Percentiles rank a stretch among this genome's conserved stretches.
Evolutionary conservation across 768 basidiomycete species (phyloP).

Genomic region (Pholiota microspora): DNA sequence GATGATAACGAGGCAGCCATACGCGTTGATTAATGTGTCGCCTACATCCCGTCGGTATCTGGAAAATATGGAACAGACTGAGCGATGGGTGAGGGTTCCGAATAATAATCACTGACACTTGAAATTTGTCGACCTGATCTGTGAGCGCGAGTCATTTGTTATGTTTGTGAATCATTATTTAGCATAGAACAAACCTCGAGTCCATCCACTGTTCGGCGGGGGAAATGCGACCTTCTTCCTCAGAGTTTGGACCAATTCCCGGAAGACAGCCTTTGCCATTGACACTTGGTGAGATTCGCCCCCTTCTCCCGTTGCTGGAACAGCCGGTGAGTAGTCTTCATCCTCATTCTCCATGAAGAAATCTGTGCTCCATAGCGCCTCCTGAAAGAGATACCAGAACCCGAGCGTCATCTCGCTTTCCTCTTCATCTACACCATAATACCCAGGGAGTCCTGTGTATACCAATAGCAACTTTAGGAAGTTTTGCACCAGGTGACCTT

Average conservation of each 20-base stretch:
- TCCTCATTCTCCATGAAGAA: slow-evolving; percentile 42
- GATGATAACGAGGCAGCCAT: slow-evolving; percentile 25
- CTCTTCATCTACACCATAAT: slow-evolving; percentile 81
- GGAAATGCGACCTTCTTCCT: slow-evolving; percentile 80
- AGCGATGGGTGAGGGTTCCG: neutral
- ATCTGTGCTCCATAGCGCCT: slow-evolving; percentile 74
- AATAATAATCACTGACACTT: slow-evolving; percentile 48
- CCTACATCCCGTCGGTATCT: slow-evolving; percentile 86
- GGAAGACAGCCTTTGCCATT: slow-evolving; percentile 75
- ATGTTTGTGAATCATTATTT: slow-evolving; percentile 8
- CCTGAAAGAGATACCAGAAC: slow-evolving; percentile 92
- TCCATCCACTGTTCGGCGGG: slow-evolving; percentile 49
- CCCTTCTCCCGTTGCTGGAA: slow-evolving; percentile 20
- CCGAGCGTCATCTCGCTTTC: slow-evolving; percentile 84
- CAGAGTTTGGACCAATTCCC: slow-evolving; percentile 70
- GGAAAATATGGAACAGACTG: no score
- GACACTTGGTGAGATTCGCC: slow-evolving; percentile 36
- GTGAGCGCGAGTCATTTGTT: neutral
- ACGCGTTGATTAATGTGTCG: slow-evolving; percentile 89
- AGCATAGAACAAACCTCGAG: slow-evolving; percentile 53
- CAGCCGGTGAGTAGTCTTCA: slow-evolving; percentile 25
- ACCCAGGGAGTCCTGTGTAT: slow-evolving; percentile 71
- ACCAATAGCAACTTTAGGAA: slow-evolving; percentile 71
- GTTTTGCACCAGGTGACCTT: slow-evolving; percentile 57
- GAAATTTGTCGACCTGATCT: slow-evolving; percentile 82